phyloP scores from a whole-genome alignment of 441 rosid genomes.

The Populus hybrid region DNA sequence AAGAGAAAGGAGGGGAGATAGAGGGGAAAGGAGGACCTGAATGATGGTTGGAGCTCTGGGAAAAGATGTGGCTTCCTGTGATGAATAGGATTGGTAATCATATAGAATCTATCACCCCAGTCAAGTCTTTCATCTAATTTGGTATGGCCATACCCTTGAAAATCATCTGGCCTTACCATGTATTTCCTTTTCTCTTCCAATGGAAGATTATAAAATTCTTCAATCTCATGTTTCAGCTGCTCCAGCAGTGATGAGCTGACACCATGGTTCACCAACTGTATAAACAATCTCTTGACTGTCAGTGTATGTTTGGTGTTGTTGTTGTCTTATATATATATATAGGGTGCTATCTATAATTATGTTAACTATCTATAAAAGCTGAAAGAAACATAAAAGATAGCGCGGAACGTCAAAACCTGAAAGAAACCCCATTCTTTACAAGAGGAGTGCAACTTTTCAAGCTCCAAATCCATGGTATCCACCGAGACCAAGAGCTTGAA shows the following conservation, averaged over 20 bases:
- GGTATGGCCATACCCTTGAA: constrained; percentile 43
- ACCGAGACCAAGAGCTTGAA: constrained; percentile 9
- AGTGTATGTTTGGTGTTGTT: not conserved
- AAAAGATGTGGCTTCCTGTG: constrained; percentile 41
- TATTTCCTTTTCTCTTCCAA: constrained; percentile 48
- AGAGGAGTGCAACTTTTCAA: constrained; percentile 37
- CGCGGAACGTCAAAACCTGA: constrained; percentile 26
- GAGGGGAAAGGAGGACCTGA: constrained; percentile 28
- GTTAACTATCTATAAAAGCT: no score
- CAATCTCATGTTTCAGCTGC: constrained; percentile 32
- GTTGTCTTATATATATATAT: not conserved
- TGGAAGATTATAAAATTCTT: constrained; percentile 42
- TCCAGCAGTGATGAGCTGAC: constrained; percentile 27
- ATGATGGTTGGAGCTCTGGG: constrained; percentile 43
- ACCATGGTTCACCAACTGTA: constrained; percentile 54
- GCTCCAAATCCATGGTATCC: constrained; percentile 22
- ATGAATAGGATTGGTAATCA: constrained; percentile 41
- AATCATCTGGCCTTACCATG: constrained; percentile 28
- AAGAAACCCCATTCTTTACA: constrained; percentile 51
- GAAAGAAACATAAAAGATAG: not conserved
- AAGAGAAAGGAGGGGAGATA: not conserved
- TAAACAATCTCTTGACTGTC: not conserved
- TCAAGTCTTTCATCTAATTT: constrained; percentile 28
- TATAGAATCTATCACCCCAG: constrained; percentile 49
- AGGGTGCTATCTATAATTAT: no score